Evolutionary conservation across 352 stramenopile genomes (phyloP).

Genomic region (Pythium biforme): DNA sequence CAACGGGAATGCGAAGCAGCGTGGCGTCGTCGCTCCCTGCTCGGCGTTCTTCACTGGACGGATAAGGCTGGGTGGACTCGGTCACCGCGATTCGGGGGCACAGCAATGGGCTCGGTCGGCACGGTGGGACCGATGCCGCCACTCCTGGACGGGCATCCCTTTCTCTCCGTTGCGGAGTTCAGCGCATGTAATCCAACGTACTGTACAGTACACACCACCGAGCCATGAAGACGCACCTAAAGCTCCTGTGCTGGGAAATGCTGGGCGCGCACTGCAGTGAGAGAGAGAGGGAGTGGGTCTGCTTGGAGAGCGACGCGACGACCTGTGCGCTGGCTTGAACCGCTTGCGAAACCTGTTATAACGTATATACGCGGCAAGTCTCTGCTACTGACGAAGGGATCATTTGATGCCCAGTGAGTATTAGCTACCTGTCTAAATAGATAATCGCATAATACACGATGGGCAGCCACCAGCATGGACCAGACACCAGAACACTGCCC

Average conservation of each 20-base stretch:
- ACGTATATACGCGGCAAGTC: background rate
- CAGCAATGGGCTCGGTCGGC: no score
- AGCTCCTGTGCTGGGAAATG: background rate
- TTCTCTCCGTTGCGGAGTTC: background rate
- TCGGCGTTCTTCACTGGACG: no score
- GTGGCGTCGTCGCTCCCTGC: no score
- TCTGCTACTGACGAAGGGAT: background rate
- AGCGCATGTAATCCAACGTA: background rate
- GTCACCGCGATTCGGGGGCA: no score
- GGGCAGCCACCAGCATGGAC: background rate
- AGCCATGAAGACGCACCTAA: background rate
- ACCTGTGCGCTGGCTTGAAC: background rate
- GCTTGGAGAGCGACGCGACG: background rate
- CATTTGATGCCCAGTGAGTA: background rate
- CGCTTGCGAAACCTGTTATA: background rate
- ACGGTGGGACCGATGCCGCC: background rate
- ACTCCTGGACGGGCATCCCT: background rate
- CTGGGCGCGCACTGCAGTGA: background rate
- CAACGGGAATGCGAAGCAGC: background rate
- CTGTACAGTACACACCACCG: background rate
- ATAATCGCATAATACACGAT: background rate
- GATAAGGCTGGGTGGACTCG: no score
- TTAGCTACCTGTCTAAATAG: background rate
- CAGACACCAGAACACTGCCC: background rate
- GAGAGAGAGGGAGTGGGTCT: background rate